Conservation (phyloP, 2,329 filamentous ascomycete genomes). For the Coniella vitis region DNA sequence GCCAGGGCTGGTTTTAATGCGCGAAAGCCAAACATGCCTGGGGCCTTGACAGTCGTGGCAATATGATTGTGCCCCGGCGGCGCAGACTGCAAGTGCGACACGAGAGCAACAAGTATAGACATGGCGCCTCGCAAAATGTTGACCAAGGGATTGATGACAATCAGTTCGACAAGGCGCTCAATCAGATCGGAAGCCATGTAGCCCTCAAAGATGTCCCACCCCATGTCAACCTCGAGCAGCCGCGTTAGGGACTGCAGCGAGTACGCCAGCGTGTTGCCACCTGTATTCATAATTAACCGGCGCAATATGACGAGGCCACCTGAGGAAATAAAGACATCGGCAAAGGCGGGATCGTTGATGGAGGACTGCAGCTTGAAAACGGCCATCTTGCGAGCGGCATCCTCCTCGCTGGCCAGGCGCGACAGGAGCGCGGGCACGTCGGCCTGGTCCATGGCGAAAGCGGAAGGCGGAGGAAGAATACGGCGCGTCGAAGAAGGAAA, state of each 20-base stretch:
- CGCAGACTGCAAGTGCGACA: conserved; percentile 70
- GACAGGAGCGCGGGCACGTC: conserved; percentile 59
- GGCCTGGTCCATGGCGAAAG: conserved; percentile 53
- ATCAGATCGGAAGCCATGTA: conserved; percentile 58
- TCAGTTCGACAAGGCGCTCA: conserved; percentile 77
- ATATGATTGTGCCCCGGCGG: conserved; percentile 27
- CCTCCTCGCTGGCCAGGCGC: conserved; percentile 64
- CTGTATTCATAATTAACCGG: conserved; percentile 74
- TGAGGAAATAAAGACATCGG: conserved; percentile 89
- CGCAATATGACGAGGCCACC: conserved; percentile 78
- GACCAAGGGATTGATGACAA: conserved; percentile 91
- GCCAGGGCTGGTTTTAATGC: conserved; percentile 88
- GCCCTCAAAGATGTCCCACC: conserved; percentile 81
- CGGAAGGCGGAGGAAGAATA: background rate
- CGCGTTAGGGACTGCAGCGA: conserved; percentile 82
- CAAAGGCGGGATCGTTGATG: conserved; percentile 93
- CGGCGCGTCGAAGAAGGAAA: background rate
- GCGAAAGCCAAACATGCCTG: conserved; percentile 75
- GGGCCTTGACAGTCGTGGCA: conserved; percentile 27
- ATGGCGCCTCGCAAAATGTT: conserved; percentile 96
- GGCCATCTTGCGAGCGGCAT: conserved; percentile 95
- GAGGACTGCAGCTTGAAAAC: conserved; percentile 95
- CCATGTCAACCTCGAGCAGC: conserved; percentile 91
- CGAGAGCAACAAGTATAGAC: conserved; percentile 90
- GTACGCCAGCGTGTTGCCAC: conserved; percentile 92